Conservation (phyloP, 108 stramenopile species). For the Cyclotella sp. region DNA sequence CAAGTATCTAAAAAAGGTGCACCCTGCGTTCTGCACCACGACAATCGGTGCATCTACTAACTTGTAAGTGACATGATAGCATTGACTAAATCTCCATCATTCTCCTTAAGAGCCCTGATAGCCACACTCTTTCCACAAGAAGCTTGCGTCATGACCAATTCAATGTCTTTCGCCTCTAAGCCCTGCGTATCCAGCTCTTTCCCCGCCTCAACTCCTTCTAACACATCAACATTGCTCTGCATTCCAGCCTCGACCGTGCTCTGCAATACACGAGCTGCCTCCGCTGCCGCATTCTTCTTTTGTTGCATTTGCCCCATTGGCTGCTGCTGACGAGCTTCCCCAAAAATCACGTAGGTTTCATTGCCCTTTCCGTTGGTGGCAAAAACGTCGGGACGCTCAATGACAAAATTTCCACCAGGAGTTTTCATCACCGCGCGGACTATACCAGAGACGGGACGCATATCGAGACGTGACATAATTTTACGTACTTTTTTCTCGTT, state of each 20-base stretch:
- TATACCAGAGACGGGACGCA: slow-evolving; percentile 74
- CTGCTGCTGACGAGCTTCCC: slow-evolving; percentile 58
- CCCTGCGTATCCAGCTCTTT: slow-evolving; percentile 66
- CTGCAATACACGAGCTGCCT: not conserved
- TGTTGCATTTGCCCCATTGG: slow-evolving; percentile 65
- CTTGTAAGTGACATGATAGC: slow-evolving; percentile 85
- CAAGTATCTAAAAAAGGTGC: too few relatives aligned
- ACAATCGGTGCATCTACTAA: slow-evolving; percentile 1
- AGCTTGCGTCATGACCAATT: slow-evolving; percentile 82
- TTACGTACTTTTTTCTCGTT: slow-evolving; percentile 90
- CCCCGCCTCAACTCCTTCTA: slow-evolving; percentile 23
- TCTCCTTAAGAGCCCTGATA: slow-evolving; percentile 76
- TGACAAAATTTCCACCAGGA: slow-evolving; percentile 71
- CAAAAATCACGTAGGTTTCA: slow-evolving; percentile 85
- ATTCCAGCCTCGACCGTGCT: not conserved
- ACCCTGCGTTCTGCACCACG: too few relatives aligned
- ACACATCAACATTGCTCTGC: not conserved
- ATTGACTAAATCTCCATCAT: slow-evolving; percentile 87
- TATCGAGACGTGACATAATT: slow-evolving; percentile 78
- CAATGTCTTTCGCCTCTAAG: slow-evolving; percentile 83
- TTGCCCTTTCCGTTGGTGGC: slow-evolving; percentile 42
- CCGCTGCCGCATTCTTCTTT: slow-evolving; percentile 29
- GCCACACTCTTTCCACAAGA: slow-evolving; percentile 59
- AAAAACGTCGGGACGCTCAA: slow-evolving; percentile 80
- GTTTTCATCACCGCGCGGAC: slow-evolving; percentile 82